A percentile compares a stretch with the other conserved stretches of the same genome.
phyloP scores from a whole-genome alignment of 108 stramenopile species.

The Hondaea fermentalgiana region DNA sequence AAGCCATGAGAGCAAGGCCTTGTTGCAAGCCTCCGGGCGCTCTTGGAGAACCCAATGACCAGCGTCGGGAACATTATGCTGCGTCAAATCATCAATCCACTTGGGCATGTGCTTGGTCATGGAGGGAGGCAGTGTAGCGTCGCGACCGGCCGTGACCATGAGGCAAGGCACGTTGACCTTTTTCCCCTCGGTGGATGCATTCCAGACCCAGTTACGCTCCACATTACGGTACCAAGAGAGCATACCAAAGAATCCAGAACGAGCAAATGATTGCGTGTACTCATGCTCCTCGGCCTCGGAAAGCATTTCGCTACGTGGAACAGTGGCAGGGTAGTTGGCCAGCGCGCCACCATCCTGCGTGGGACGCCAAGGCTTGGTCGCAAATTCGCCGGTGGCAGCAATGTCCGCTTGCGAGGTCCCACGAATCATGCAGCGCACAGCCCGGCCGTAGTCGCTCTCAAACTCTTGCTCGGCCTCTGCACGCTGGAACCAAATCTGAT shows the following conservation, averaged over 20 bases:
- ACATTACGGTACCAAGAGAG: constrained; percentile 16
- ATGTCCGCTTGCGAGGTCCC: not conserved
- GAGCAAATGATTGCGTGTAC: not conserved
- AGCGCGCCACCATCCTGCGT: not conserved
- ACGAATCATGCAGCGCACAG: not conserved
- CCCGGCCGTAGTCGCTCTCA: not conserved
- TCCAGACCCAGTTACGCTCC: constrained; percentile 14
- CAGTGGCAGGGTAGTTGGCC: not conserved
- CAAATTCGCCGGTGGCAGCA: not conserved
- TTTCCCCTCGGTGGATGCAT: not conserved
- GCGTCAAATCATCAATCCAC: not conserved
- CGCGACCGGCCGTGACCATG: not conserved
- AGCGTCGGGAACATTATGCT: not conserved
- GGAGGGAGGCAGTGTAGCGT: not conserved
- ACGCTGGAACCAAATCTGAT: not conserved
- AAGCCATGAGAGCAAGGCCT: not conserved
- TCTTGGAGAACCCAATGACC: constrained; percentile 12
- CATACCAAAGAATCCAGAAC: not conserved
- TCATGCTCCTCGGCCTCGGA: not conserved
- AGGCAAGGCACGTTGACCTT: not conserved
- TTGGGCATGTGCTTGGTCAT: constrained; percentile 12
- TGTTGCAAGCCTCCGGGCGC: not conserved
- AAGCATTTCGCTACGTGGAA: not conserved
- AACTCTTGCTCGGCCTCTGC: not conserved
- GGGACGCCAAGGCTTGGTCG: not conserved